phyloP scores from a whole-genome alignment of 2,329 filamentous ascomycete species.

The Xylaria sp. region DNA sequence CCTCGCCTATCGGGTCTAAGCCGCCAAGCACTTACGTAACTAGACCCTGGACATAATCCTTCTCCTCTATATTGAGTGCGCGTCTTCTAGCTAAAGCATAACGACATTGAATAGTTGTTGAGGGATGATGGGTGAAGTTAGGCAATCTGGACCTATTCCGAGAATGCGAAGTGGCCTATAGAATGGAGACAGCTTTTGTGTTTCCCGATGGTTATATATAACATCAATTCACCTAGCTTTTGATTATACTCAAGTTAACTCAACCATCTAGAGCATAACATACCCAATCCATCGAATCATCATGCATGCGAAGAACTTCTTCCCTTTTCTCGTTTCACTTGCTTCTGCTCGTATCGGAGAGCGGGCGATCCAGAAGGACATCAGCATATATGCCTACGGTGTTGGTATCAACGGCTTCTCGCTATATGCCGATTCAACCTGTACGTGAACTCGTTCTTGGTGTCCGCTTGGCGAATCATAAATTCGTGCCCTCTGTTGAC shows the following conservation, averaged over 20 bases:
- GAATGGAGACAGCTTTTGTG: neutral
- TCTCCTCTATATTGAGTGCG: constrained; percentile 5
- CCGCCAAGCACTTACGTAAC: constrained; percentile 9
- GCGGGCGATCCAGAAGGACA: neutral
- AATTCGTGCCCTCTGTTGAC: neutral
- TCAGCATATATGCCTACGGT: constrained; percentile 19
- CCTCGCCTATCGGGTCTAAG: constrained; percentile 8
- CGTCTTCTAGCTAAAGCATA: neutral
- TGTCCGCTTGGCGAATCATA: neutral
- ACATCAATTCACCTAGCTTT: neutral
- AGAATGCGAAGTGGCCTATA: neutral
- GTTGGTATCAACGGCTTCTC: constrained; percentile 13
- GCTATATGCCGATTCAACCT: constrained; percentile 7
- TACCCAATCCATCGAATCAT: neutral
- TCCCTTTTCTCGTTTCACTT: constrained; percentile 9
- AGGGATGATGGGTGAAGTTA: constrained; percentile 3
- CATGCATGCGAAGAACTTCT: constrained; percentile 12
- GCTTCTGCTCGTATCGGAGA: constrained; percentile 2
- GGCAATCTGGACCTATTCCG: neutral
- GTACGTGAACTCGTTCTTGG: constrained; percentile 3
- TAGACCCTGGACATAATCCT: neutral
- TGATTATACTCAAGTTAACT: neutral
- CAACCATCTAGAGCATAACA: constrained; percentile 3
- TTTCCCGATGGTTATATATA: constrained; percentile 13
- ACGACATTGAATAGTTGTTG: neutral